Base-by-base conservation (phyloP, 78 protist genomes). In the Emiliania huxleyi region DNA sequence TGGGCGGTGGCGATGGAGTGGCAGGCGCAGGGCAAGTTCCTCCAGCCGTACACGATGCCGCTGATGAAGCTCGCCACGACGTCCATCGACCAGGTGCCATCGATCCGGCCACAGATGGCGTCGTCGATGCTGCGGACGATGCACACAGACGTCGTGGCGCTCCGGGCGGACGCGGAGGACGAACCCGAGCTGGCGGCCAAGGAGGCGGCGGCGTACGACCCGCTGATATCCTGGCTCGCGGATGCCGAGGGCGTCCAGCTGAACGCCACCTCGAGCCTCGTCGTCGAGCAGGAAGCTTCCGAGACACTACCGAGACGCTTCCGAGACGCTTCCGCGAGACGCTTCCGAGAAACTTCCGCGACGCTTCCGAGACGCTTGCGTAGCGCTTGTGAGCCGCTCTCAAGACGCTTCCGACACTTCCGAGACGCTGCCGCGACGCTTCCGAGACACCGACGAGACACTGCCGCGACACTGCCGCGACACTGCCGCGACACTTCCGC, bases 31-130 rank as follows among this genome's bases (percentile, higher is more conserved):
- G 21, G 29, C 18, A 71, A 71, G 81, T 33, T 71, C 40, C 37
- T 71, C 42, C 81, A 22, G 15, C 81, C 81, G 42, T 15, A 71
- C 22, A 71, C 81, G 45, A 71, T 71, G 81, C 42, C 81, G 4
- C 81, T 71, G 81, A 71, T 71, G 81, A 71, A 71, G 81, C 81
- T 71, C 44, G 42, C 42, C 11, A n/a, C 81, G 33, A 71, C 81
- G 19, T 4, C 42, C 43, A 35, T 71, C 81, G 81, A 71, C 18
- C 81, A 71, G 81, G 42, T 71, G 2, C 81, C 81, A 19, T 4
- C 37, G 40, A 71, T 71, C 81, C 37, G 81, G 42, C 81, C 81
- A 22, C 15, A 35, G n/a, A 71, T 71, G 81, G 45, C 8, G 29
- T 6, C 5, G 43, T 71, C 81, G 45, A 71, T 71, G 81, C 5